Conservation (phyloP, 371 early-diverging fungal genomes). For the Choanephora cucurbitarum region DNA sequence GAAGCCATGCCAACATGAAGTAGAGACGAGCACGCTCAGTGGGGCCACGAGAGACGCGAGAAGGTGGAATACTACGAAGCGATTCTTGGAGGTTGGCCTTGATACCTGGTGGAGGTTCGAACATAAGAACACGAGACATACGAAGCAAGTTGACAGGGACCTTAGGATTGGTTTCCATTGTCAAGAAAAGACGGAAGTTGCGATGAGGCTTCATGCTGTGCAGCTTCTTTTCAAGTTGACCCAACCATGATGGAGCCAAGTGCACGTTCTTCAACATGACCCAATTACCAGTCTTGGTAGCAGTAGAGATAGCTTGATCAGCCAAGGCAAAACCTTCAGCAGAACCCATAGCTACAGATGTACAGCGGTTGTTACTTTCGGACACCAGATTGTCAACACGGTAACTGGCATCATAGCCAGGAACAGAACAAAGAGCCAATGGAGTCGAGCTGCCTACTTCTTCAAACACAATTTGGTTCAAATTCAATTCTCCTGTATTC, state of each 20-base stretch:
- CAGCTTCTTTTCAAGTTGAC: conserved; percentile 93
- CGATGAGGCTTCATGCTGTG: conserved; percentile 83
- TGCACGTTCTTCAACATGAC: conserved; percentile 98
- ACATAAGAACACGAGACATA: conserved; percentile 89
- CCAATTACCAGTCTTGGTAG: conserved; percentile 89
- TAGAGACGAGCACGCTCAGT: conserved; percentile 87
- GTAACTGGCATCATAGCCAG: conserved; percentile 96
- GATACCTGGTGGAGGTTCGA: conserved; percentile 96
- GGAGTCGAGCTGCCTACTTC: conserved; percentile 82
- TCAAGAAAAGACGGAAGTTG: conserved; percentile 93
- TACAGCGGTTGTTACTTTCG: conserved; percentile 61
- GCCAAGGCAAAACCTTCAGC: conserved; percentile 92
- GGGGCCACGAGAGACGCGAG: conserved; percentile 71
- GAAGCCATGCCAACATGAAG: conserved; percentile 96
- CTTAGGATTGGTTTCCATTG: conserved; percentile 96
- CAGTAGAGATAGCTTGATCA: conserved; percentile 86
- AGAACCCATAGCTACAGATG: conserved; percentile 97
- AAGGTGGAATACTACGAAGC: conserved; percentile 67
- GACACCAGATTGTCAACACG: conserved; percentile 91
- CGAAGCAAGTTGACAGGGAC: conserved; percentile 94
- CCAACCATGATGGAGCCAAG: conserved; percentile 91
- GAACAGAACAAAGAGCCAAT: conserved; percentile 89
- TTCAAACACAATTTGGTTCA: conserved; percentile 71
- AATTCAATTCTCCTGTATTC: conserved; percentile 65
- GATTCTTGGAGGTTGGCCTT: conserved; percentile 92